phyloP scores from a whole-genome alignment of 495 filamentous ascomycete species.

The Coniosporium apollinis region DNA sequence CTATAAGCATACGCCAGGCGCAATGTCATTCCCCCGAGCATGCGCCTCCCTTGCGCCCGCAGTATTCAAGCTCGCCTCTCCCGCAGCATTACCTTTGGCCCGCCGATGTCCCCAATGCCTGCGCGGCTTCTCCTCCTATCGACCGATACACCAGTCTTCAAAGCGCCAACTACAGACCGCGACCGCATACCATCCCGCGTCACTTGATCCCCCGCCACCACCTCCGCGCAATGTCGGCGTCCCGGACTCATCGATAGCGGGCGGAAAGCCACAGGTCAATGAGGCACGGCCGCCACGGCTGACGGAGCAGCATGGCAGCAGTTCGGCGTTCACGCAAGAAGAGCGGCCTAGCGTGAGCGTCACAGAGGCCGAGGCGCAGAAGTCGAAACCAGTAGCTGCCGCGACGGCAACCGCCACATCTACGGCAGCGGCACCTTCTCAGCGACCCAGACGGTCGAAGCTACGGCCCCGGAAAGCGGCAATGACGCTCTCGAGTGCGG shows the following conservation, averaged over 20 bases:
- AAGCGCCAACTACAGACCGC: conserved; percentile 52
- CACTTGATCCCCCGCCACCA: conserved; percentile 43
- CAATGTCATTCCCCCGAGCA: no score
- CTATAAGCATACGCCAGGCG: no score
- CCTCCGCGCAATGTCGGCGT: conserved; percentile 49
- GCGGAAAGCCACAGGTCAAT: conserved; percentile 34
- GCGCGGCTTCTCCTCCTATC: conserved; percentile 50
- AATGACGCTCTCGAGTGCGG: conserved; percentile 65
- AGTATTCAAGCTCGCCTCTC: no score
- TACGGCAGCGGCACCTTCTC: conserved; percentile 8
- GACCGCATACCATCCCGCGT: conserved; percentile 61
- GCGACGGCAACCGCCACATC: conserved; percentile 23
- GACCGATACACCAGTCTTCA: conserved; percentile 34
- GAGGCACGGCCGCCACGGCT: conserved; percentile 33
- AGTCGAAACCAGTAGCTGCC: conserved; percentile 25
- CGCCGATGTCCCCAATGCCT: conserved; percentile 34
- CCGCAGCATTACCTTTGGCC: no score
- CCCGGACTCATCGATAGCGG: conserved; percentile 54
- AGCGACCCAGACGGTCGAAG: conserved; percentile 32
- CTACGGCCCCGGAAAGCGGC: conserved; percentile 79
- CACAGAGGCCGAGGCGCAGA: conserved; percentile 50
- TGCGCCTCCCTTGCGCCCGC: no score
- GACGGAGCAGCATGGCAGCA: conserved; percentile 15
- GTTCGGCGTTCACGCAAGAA: conserved; percentile 1
- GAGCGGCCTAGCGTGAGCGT: conserved; percentile 22